A percentile compares a stretch with the other conserved stretches of the same genome.
These are phyloP conservation scores for Trichoderma sp. DNA, from an alignment of 2,329 filamentous ascomycete species.

Conservation along the genomic window DNA sequence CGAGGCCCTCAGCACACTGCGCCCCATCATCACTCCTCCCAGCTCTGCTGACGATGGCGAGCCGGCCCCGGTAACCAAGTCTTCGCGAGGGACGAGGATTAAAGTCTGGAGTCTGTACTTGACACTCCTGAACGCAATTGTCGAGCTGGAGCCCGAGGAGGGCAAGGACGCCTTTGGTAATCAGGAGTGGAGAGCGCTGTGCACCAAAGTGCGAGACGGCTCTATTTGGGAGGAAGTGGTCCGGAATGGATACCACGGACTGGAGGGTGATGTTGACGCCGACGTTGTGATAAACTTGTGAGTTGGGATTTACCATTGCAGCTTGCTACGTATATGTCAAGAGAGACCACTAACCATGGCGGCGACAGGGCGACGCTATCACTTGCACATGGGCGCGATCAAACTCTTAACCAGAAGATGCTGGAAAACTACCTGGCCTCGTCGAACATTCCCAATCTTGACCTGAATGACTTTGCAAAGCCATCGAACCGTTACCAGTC, in stretches of 20 bases:
- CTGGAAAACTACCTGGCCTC: constrained; percentile 88
- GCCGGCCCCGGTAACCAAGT: constrained; percentile 75
- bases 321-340: neutral
- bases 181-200: constrained; percentile 81
- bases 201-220: constrained; percentile 83
- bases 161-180: constrained; percentile 87
- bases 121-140: constrained; percentile 86
- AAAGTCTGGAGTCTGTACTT: constrained; percentile 98
- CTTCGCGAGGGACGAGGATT: constrained; percentile 80
- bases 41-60: constrained; percentile 55
- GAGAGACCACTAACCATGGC: neutral
- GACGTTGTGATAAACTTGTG: constrained; percentile 92
- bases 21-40: constrained; percentile 74
- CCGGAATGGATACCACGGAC: constrained; percentile 80
- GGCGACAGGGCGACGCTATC: constrained; percentile 76
- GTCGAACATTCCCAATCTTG: constrained; percentile 71
- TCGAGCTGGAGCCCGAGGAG: constrained; percentile 87
- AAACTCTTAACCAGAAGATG: constrained; percentile 81
- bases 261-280: constrained; percentile 88
- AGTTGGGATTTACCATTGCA: constrained; percentile 38
- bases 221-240: constrained; percentile 95
- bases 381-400: constrained; percentile 84
- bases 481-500: constrained; percentile 49
- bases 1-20: constrained; percentile 83
- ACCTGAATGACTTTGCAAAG: constrained; percentile 62